phyloP scores from a whole-genome alignment of 306 rosid species.

The Castanea crenata region DNA sequence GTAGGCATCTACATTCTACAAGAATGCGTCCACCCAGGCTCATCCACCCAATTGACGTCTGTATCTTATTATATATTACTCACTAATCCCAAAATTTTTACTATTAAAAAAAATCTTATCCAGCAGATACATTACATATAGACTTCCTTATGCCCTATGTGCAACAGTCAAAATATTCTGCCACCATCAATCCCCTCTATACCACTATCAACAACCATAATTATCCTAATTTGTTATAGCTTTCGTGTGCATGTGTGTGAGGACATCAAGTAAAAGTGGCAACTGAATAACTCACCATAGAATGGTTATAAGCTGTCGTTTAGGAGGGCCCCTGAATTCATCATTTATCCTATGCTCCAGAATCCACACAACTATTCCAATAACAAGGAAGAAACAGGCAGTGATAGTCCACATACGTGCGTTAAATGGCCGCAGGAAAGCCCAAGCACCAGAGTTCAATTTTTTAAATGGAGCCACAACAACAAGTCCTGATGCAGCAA shows the following conservation, averaged over 20 bases:
- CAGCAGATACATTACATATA: neutral
- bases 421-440: slow-evolving; percentile 84
- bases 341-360: slow-evolving; percentile 90
- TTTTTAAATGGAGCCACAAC: slow-evolving; percentile 84
- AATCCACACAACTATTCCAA: slow-evolving; percentile 86
- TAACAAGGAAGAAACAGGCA: slow-evolving; percentile 62
- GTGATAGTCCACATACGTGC: slow-evolving; percentile 79
- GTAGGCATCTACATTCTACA: neutral
- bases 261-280: neutral
- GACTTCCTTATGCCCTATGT: no score
- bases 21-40: neutral
- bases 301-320: slow-evolving; percentile 72
- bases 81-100: no score
- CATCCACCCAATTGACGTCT: neutral
- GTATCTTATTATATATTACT: no score
- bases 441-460: slow-evolving; percentile 79
- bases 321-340: slow-evolving; percentile 94
- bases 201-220: neutral
- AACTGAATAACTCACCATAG: slow-evolving; percentile 70
- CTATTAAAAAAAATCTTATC: neutral
- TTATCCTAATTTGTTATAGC: neutral
- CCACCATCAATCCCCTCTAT: neutral
- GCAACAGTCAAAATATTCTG: neutral
- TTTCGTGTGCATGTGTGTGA: neutral
- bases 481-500: slow-evolving; percentile 84